phyloP scores from a whole-genome alignment of 2,329 filamentous ascomycete species.

The Microcyclospora pomicola region DNA sequence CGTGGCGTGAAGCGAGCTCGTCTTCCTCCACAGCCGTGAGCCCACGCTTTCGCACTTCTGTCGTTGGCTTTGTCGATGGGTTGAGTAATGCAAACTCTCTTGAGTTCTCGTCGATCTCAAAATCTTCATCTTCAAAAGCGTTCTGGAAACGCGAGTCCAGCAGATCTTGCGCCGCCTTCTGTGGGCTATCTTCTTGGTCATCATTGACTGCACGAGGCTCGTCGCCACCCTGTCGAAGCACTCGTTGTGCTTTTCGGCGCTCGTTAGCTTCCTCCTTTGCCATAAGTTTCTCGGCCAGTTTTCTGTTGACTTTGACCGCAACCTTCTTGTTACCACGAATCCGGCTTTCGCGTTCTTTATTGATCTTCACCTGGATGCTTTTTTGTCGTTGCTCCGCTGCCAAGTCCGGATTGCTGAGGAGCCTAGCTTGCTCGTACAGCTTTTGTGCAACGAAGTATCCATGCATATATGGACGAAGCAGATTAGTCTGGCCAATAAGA shows the following conservation, averaged over 20 bases:
- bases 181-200: constrained; percentile 16
- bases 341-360: constrained; percentile 88
- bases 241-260: constrained; percentile 30
- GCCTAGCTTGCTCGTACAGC: constrained; percentile 82
- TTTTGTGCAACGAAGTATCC: constrained; percentile 95
- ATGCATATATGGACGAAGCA: constrained; percentile 95
- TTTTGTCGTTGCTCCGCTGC: constrained; percentile 88
- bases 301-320: constrained; percentile 75
- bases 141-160: constrained; percentile 79
- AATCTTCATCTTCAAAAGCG: constrained; percentile 87
- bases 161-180: constrained; percentile 32
- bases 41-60: constrained; percentile 29
- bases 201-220: constrained; percentile 18
- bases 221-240: constrained; percentile 47
- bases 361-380: constrained; percentile 85
- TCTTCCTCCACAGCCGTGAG: constrained; percentile 49
- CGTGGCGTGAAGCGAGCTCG: constrained; percentile 31
- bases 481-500: constrained; percentile 75
- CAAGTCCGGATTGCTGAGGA: constrained; percentile 87
- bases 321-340: constrained; percentile 93
- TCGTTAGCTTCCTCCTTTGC: constrained; percentile 57
- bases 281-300: constrained; percentile 47
- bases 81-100: constrained; percentile 81
- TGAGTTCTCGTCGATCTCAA: constrained; percentile 78
- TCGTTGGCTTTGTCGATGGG: constrained; percentile 52